Evolutionary conservation across 805 yeast species (phyloP).

Genomic region (Candida chauliodis): DNA sequence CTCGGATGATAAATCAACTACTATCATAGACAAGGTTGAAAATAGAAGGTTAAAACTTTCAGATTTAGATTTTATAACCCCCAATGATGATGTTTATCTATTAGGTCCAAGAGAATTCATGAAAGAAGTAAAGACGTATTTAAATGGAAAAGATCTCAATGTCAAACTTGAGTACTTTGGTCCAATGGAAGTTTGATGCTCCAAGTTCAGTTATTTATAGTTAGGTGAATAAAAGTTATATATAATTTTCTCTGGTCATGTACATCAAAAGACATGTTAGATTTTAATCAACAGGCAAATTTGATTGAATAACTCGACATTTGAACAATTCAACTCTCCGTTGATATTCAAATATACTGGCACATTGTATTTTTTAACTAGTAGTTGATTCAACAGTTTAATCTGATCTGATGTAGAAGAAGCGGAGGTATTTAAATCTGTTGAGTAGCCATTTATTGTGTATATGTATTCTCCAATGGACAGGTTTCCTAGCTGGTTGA

Average conservation of each 20-base stretch:
- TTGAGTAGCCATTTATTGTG: conserved; percentile 23
- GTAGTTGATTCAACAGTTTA: conserved; percentile 19
- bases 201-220: too few species aligned
- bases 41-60: conserved; percentile 11
- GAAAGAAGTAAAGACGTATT: conserved; percentile 21
- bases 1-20: background rate
- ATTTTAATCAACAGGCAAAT: conserved; percentile 3
- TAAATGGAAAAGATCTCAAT: conserved; percentile 16
- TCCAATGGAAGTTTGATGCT: conserved; percentile 25
- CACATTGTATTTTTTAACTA: conserved; percentile 19
- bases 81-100: conserved; percentile 21
- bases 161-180: conserved; percentile 31
- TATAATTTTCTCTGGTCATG: background rate
- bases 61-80: conserved; percentile 21
- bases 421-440: conserved; percentile 15
- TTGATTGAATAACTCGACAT: conserved; percentile 7
- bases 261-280: too few species aligned
- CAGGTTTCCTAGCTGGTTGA: conserved; percentile 21
- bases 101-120: conserved; percentile 34
- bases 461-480: conserved; percentile 28
- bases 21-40: conserved; percentile 11
- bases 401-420: conserved; percentile 13
- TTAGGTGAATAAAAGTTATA: background rate
- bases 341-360: conserved; percentile 31
- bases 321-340: conserved; percentile 4